A percentile compares a stretch with the other conserved stretches of the same genome.
These are phyloP conservation scores for Penicillium sp. DNA, from an alignment of 2,329 filamentous ascomycete genomes.

Conservation along the genomic window DNA sequence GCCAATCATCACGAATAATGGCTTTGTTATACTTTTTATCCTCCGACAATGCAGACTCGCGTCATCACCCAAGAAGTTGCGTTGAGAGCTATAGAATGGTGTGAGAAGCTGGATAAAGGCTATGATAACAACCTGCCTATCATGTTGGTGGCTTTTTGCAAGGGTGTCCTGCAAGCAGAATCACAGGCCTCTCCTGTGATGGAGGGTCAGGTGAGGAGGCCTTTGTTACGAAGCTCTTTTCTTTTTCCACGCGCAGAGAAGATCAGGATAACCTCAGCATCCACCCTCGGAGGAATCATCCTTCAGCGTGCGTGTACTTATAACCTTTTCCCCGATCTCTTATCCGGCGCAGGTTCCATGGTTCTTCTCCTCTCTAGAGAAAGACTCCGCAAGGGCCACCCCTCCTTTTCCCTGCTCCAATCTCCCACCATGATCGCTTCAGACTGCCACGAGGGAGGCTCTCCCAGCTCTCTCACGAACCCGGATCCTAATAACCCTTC, in stretches of 20 bases:
- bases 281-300: not conserved
- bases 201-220: not conserved
- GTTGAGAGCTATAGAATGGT: not conserved
- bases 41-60: not conserved
- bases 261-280: not conserved
- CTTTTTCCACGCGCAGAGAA: not conserved
- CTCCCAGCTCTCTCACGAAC: not conserved
- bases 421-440: slow-evolving; percentile 1
- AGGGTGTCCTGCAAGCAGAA: not conserved
- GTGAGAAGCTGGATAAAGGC: not conserved
- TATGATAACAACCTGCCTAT: not conserved
- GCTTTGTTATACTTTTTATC: too few relatives aligned
- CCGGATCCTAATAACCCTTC: not conserved
- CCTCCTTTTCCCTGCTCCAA: not conserved
- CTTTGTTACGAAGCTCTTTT: not conserved
- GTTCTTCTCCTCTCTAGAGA: not conserved
- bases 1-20: not conserved
- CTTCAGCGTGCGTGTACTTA: not conserved
- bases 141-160: not conserved
- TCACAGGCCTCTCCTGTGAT: not conserved
- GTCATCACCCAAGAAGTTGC: not conserved
- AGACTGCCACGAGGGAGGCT: slow-evolving; percentile 2
- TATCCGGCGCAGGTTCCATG: not conserved
- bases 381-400: not conserved
- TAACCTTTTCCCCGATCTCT: not conserved